These are phyloP conservation scores for Metroxylon sagu DNA, from an alignment of 176 grass and related monocot species.

Conservation along the genomic window DNA sequence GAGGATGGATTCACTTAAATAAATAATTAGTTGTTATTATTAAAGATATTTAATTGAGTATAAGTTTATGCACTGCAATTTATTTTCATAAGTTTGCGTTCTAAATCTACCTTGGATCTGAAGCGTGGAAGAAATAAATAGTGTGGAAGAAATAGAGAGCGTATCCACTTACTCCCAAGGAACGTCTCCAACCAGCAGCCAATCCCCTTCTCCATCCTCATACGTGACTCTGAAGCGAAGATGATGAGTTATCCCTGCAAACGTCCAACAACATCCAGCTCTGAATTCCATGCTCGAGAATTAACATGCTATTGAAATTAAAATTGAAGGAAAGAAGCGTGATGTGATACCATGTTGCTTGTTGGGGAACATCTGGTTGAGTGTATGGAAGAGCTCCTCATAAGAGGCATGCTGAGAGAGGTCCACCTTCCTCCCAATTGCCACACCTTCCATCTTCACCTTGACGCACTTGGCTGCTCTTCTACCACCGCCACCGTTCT, in stretches of 20 bases:
- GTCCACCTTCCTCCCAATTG: conserved; percentile 79
- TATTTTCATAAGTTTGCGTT: too few relatives aligned
- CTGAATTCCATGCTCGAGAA: background rate
- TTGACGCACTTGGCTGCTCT: conserved; percentile 48
- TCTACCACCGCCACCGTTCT: background rate
- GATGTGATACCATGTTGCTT: conserved; percentile 13
- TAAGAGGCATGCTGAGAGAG: conserved; percentile 52
- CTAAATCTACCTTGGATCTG: too few relatives aligned
- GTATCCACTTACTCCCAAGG: conserved; percentile 56
- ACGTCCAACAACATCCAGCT: background rate
- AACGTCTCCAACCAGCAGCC: conserved; percentile 62
- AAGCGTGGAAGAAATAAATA: too few relatives aligned
- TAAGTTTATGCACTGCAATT: too few relatives aligned
- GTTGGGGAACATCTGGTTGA: conserved; percentile 51
- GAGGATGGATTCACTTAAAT: too few relatives aligned
- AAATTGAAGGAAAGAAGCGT: background rate
- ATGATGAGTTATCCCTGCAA: background rate
- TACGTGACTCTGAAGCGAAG: conserved; percentile 35
- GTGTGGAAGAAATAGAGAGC: background rate
- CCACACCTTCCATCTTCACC: conserved; percentile 70
- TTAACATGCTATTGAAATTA: background rate
- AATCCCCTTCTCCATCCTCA: conserved; percentile 69
- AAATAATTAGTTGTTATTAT: too few relatives aligned
- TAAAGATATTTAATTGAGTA: too few relatives aligned
- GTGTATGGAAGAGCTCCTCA: conserved; percentile 39